Evolutionary conservation across 148 eudicot species (phyloP).

Genomic region (Heliosperma pusillum): DNA sequence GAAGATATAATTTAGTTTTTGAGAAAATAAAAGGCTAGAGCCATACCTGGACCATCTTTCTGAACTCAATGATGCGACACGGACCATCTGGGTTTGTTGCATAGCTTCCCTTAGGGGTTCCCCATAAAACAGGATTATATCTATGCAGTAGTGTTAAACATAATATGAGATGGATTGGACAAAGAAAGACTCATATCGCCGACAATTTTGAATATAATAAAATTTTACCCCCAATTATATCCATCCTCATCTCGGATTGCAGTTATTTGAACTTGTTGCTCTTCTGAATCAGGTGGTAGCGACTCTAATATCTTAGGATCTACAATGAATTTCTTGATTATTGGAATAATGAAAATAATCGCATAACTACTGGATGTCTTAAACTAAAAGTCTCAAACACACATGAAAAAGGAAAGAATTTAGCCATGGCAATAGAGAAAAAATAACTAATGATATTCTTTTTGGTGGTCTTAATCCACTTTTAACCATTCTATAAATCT

Average conservation of each 20-base stretch:
- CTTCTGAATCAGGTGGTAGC: slow-evolving; percentile 86
- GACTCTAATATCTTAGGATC: slow-evolving; percentile 57
- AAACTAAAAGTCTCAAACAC: neutral
- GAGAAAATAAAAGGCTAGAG: slow-evolving; percentile 4
- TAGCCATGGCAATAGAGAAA: neutral
- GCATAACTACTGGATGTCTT: neutral
- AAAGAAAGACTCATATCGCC: neutral
- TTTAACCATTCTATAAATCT: neutral
- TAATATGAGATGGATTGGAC: neutral
- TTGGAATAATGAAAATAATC: neutral
- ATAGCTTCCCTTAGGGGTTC: slow-evolving; percentile 99
- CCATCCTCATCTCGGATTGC: slow-evolving; percentile 80
- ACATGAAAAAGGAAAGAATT: neutral
- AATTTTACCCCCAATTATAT: slow-evolving; percentile 88
- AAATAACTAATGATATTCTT: neutral
- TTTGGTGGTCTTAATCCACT: neutral
- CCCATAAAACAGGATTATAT: slow-evolving; percentile 93
- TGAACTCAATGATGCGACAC: slow-evolving; percentile 66
- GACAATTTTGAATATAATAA: neutral
- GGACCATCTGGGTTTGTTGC: slow-evolving; percentile 84
- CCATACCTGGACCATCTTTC: slow-evolving; percentile 89
- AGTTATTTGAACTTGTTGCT: slow-evolving; percentile 84
- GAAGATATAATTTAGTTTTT: slow-evolving; percentile 1
- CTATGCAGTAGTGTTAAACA: slow-evolving; percentile 32
- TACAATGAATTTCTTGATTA: slow-evolving; percentile 25